Percentiles rank a stretch among this genome's conserved stretches.
These are phyloP conservation scores for Backusella parvicylindrica DNA, from an alignment of 192 early-diverging fungal species.

Conservation along the genomic window DNA sequence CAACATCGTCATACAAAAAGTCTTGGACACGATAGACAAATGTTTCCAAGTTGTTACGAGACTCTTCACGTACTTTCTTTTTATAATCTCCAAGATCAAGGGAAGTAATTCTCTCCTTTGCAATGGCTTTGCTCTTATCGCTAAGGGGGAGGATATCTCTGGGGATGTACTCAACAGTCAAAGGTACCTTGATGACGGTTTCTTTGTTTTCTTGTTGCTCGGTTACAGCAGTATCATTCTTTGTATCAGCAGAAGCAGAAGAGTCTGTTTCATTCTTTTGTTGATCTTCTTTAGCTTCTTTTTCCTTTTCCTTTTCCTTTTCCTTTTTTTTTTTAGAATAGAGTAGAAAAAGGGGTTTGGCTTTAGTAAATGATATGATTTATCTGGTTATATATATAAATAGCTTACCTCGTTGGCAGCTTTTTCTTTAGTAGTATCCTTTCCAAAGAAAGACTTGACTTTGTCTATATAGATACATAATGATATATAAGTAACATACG, in stretches of 20 bases:
- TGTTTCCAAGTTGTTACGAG: constrained; percentile 85
- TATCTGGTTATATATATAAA: neutral
- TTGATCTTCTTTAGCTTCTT: constrained; percentile 14
- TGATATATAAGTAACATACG: neutral
- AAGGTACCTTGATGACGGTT: constrained; percentile 10
- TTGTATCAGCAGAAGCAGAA: constrained; percentile 30
- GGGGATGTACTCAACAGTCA: constrained; percentile 25
- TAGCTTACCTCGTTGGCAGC: neutral
- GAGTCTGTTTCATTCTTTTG: constrained; percentile 24
- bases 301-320: neutral
- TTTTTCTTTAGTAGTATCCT: constrained; percentile 36
- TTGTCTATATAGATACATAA: too few species aligned
- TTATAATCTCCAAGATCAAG: constrained; percentile 74
- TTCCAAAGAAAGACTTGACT: constrained; percentile 65
- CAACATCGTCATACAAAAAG: constrained; percentile 73
- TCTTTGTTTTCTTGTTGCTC: constrained; percentile 12
- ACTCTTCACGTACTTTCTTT: constrained; percentile 73
- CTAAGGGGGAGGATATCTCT: constrained; percentile 20
- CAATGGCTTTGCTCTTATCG: constrained; percentile 21
- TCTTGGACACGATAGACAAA: constrained; percentile 88
- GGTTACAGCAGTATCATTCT: neutral
- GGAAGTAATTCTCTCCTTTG: constrained; percentile 28
- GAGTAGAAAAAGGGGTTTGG: too few species aligned
- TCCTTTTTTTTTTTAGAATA: neutral
- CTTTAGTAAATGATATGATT: neutral